Base-by-base conservation (phyloP, 192 early-diverging fungal species). In the Coemansia sp. region DNA sequence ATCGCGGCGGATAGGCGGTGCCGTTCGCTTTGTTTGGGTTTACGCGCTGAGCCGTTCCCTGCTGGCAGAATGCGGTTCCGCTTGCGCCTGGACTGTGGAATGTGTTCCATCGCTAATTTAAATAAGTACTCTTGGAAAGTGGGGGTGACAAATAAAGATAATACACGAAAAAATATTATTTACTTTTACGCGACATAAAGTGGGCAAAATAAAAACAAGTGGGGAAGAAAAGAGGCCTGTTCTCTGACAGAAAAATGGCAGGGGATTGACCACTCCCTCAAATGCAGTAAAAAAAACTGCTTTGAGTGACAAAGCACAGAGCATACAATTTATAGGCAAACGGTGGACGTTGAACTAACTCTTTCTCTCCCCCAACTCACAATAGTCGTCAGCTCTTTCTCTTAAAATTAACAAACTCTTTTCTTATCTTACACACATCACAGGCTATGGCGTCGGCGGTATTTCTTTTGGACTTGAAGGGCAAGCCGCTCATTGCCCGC, bases 401-500 rank as follows among this genome's bases (percentile, higher is more conserved):
- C 3, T 30, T 30, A 30, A 30, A 30, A 30, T 30, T 30, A 30
- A 30, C 3, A 30, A 1, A 60, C 33, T 36, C 57, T 60, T 53
- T 26, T 34, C 16, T 6, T 51, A 34, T 21, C 52, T 48, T 46
- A 11, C 11, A 18, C 44, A 18, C 44, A 46, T 1, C 11, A 46
- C 24, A 26, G 23, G 8, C 20, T 10, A 87, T 89, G 79, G 86
- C 84, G 26, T 90, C 88, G 20, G 87, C 94, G 66, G 85, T 99
- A 36, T 98, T 96, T 83, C 89, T 97, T 64, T 82, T 99, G 39
- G 97, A 99, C 84, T 81, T 98, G 43, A 99, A 99, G 88, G 97
- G 97, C 73, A 99, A 99, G 86, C 93, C 96, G 60, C 92, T 99
- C 62, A 99, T 99, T 76, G 93, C 95, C 11, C 88, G 97, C 34